A percentile compares a stretch with the other conserved stretches of the same genome.
Conservation (phyloP, 148 eudicot species). For the Persicaria tinctoria region DNA sequence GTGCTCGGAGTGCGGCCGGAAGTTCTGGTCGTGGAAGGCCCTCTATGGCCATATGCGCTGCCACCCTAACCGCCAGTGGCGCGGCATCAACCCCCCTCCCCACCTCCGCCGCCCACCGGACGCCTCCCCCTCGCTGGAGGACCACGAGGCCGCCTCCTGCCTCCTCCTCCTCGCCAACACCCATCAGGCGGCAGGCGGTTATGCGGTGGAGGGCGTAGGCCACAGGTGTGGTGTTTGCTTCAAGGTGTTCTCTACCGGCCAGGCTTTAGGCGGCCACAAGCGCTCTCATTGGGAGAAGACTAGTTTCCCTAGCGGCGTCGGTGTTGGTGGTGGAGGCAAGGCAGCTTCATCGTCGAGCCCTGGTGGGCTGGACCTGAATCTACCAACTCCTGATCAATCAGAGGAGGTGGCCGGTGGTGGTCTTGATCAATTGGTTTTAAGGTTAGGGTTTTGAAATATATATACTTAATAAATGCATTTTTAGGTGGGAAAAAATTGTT, state of each 20-base stretch:
- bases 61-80: slow-evolving; percentile 93
- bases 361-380: slow-evolving; percentile 1
- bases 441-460: neutral
- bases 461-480: neutral
- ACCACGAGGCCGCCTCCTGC: slow-evolving; percentile 52
- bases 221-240: slow-evolving; percentile 79
- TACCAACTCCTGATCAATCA: neutral
- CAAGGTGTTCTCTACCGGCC: slow-evolving; percentile 78
- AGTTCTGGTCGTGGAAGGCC: slow-evolving; percentile 83
- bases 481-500: neutral
- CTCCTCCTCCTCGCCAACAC: slow-evolving; percentile 48
- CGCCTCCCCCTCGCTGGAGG: slow-evolving; percentile 31
- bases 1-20: slow-evolving; percentile 77
- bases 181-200: neutral
- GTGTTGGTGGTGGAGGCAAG: neutral
- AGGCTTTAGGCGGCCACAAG: slow-evolving; percentile 88
- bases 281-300: slow-evolving; percentile 5
- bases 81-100: slow-evolving; percentile 87
- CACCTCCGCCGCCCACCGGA: slow-evolving; percentile 19
- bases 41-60: slow-evolving; percentile 97
- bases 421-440: neutral
- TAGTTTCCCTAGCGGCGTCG: neutral
- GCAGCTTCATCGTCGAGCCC: neutral
- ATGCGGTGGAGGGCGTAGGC: neutral
- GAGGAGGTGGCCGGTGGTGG: neutral